Conservation (phyloP, 495 filamentous ascomycete genomes). For the Ascobolus immersus region DNA sequence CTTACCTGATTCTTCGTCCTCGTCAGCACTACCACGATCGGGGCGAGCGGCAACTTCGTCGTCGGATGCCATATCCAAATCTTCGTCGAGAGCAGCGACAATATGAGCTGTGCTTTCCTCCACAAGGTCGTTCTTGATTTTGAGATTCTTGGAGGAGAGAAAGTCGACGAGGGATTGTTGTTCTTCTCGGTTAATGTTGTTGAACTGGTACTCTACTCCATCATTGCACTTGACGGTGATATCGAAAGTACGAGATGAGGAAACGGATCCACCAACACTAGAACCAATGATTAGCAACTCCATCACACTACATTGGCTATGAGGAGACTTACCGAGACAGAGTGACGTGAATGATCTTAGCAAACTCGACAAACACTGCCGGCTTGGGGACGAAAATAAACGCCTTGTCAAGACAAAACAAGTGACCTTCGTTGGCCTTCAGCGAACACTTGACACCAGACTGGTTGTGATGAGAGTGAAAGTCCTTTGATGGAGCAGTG, state of each 20-base stretch:
- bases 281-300: constrained; percentile 6
- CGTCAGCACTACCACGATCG: constrained; percentile 76
- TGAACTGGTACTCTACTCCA: constrained; percentile 68
- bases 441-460: constrained; percentile 96
- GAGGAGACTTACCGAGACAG: constrained; percentile 36
- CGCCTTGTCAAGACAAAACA: constrained; percentile 93
- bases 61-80: constrained; percentile 58
- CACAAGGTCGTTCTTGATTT: constrained; percentile 89
- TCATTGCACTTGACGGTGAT: constrained; percentile 73
- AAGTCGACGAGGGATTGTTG: constrained; percentile 85
- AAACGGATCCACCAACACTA: constrained; percentile 72
- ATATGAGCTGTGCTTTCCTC: constrained; percentile 24
- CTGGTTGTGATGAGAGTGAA: constrained; percentile 73
- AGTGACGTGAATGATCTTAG: constrained; percentile 64
- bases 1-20: constrained; percentile 48
- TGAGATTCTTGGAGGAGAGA: constrained; percentile 75
- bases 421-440: constrained; percentile 90
- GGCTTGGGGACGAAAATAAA: constrained; percentile 99
- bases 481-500: constrained; percentile 78
- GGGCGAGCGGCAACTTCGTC: constrained; percentile 40
- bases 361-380: constrained; percentile 82
- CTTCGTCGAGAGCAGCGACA: constrained; percentile 18
- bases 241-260: constrained; percentile 86
- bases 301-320: no score
- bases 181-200: constrained; percentile 98